Evolutionary conservation across 2,329 filamentous ascomycete genomes (phyloP), one percentile per base, ranked within the genome.

Genomic region (Teratosphaeria nubilosa): DNA sequence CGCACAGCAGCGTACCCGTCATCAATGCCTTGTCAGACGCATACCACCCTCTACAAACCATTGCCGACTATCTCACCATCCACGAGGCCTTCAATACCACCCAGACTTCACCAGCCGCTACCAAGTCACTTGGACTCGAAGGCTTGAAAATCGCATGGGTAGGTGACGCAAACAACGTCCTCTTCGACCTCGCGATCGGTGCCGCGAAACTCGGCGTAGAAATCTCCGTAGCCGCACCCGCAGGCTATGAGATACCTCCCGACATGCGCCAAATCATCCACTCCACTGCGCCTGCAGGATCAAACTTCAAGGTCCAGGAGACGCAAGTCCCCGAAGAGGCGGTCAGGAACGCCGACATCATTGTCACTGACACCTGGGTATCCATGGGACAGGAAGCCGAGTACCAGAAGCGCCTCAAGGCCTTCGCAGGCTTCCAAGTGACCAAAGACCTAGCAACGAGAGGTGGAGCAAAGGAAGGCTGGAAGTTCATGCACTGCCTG

Each of bases 401-500:
- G 74, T 80, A 85, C 45, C 80, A 85, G 65, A 87, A 87, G 78
- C 81, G 90, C 55, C 72, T 96, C 60, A 83, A 86, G 69, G 90
- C 85, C 1, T 99, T 99, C 72, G 81, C 82, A 31, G 91, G 92
- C 14, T 99, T 91, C 75, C 92, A 96, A 72, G 88, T 99, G 69
- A 96, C 92, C 2, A 82, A 86, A 53, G 88, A 94, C 51, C 78
- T 99, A 65, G 92, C 91, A 1, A 82, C 86, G 74, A 81, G 86
- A 54, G 91, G 91, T 51, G 91, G 90, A 22, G 94, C 94, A 50
- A 95, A 94, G 73, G 80, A 87, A 14, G 82, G 82, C 62, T 99
- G 94, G 94, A 91, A 90, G 74, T 99, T 99, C 73, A 96, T 99
- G 94, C 94, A 99, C 78, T 99, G 94, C 73, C 76, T 99, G 59